Evolutionary conservation across 331 rosid species (phyloP).

Genomic region (Stylosanthes scabra): DNA sequence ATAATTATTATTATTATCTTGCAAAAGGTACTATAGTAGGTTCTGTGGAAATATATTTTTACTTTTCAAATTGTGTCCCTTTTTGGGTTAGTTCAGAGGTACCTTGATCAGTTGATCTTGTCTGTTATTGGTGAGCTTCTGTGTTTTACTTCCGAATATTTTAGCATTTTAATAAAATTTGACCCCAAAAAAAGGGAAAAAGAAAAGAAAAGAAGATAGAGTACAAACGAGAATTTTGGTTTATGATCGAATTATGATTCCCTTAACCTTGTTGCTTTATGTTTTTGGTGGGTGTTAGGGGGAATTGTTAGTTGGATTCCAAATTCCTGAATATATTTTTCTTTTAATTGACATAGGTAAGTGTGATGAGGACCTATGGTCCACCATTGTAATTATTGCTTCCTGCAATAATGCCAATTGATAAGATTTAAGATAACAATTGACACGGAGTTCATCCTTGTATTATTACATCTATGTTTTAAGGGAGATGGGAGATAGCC

Average conservation of each 20-base stretch:
- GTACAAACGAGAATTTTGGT: constrained; percentile 12
- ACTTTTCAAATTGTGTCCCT: neutral
- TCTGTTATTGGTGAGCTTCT: constrained; percentile 2
- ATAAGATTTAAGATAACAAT: constrained; percentile 8
- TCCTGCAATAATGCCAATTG: neutral
- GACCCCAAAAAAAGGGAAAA: neutral
- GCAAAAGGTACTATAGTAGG: neutral
- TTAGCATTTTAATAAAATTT: no score
- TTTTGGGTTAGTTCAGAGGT: constrained; percentile 12
- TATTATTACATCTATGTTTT: neutral
- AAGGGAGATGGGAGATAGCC: no score
- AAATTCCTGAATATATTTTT: neutral
- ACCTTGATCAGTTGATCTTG: constrained; percentile 1
- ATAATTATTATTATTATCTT: no score
- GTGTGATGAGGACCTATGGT: neutral
- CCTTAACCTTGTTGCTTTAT: neutral
- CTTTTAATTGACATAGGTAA: neutral
- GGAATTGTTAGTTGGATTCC: neutral
- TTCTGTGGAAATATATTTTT: neutral
- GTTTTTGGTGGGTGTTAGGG: neutral
- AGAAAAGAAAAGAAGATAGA: no score
- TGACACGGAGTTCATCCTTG: neutral
- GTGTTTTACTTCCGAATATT: neutral
- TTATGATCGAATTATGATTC: constrained; percentile 13
- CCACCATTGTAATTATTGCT: neutral